These are phyloP conservation scores for Turnera subulata DNA, from an alignment of 345 rosid genomes.

Conservation along the genomic window DNA sequence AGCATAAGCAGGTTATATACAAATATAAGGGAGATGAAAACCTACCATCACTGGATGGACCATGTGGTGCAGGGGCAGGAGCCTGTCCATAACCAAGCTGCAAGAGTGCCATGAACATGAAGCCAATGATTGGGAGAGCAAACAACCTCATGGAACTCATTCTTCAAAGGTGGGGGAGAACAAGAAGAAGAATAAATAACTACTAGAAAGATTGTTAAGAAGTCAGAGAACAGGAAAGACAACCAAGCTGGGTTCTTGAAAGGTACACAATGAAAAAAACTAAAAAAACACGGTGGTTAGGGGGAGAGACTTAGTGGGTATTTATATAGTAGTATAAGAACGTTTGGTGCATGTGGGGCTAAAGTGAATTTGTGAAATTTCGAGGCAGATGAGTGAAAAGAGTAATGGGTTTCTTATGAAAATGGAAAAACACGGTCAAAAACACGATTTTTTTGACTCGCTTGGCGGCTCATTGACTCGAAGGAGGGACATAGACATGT, in stretches of 20 bases:
- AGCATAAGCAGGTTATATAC: background rate
- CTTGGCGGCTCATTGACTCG: slow-evolving; percentile 23
- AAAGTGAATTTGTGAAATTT: background rate
- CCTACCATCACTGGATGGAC: slow-evolving; percentile 41
- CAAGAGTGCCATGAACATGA: slow-evolving; percentile 33
- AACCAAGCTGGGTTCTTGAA: background rate
- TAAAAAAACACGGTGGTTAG: background rate
- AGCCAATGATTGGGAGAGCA: slow-evolving; percentile 23
- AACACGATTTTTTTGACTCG: slow-evolving; percentile 17
- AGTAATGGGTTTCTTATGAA: background rate
- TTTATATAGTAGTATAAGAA: background rate
- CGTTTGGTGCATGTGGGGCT: background rate
- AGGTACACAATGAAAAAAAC: background rate
- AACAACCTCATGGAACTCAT: slow-evolving; percentile 23
- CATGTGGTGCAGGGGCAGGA: slow-evolving; percentile 35
- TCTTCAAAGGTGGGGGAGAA: background rate
- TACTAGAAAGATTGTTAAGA: no score
- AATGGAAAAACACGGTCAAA: slow-evolving; percentile 15
- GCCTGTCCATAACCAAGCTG: slow-evolving; percentile 39
- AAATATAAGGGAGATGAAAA: background rate
- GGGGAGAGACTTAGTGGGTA: background rate
- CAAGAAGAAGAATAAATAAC: no score
- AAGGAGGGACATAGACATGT: no score
- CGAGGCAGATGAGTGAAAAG: slow-evolving; percentile 1
- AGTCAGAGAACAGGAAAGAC: background rate